These are phyloP conservation scores for Xylaria sp. DNA, from an alignment of 2,329 filamentous ascomycete species.

Conservation along the genomic window DNA sequence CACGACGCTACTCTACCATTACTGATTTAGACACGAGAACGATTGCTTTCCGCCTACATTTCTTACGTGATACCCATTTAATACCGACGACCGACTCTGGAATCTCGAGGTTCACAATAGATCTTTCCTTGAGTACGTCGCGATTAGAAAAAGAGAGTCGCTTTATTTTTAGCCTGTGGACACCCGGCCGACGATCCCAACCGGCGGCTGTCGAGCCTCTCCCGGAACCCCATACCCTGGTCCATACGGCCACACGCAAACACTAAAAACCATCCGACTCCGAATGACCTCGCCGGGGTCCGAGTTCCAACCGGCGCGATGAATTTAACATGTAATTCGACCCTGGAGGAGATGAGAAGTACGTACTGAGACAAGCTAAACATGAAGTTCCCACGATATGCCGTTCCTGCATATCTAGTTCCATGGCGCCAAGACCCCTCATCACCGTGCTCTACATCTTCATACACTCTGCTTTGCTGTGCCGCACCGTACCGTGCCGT, in stretches of 20 bases:
- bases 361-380: constrained; percentile 30
- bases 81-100: constrained; percentile 7
- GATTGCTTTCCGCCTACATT: no score
- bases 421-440: constrained; percentile 26
- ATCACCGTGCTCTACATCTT: not conserved
- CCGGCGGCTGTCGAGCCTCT: not conserved
- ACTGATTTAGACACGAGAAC: no score
- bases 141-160: no score
- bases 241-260: not conserved
- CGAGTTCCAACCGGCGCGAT: constrained; percentile 35
- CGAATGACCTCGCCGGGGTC: constrained; percentile 3
- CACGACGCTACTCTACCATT: not conserved
- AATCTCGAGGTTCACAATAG: not conserved
- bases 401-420: constrained; percentile 30
- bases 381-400: constrained; percentile 16
- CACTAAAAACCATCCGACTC: not conserved
- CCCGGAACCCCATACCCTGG: not conserved
- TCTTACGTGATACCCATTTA: no score
- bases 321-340: constrained; percentile 41
- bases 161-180: not conserved
- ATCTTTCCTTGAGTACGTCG: no score
- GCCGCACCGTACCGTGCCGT: not conserved
- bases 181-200: not conserved
- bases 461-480: not conserved
- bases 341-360: constrained; percentile 40